Base-by-base conservation (phyloP, 768 basidiomycete genomes). In the Asterophora parasitica region DNA sequence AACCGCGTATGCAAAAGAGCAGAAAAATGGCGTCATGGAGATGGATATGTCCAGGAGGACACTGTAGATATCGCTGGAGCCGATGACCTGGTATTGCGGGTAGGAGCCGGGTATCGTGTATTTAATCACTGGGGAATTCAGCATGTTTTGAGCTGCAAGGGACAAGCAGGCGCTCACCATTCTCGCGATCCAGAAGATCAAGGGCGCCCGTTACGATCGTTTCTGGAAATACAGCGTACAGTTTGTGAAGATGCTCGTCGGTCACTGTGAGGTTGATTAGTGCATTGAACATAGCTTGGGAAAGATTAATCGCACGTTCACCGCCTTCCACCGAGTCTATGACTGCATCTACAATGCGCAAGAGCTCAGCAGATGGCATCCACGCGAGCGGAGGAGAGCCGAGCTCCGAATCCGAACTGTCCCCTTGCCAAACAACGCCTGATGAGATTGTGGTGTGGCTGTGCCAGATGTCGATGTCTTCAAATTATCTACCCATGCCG, bases 161-260 rank as follows among this genome's bases (percentile, higher is more conserved):
- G 6, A 16, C 11, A 16, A 32, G 30, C 35, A 10, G 32, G 7
- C 2, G 54, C 73, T 26, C 54, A 88, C 89, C 84, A 54, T 77
- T 77, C 48, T 76, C 75, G 26, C 78, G 73, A 63, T 92, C 89
- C 36, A 90, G 71, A n/a, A 91, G 67, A 58, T 92, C 86, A 19
- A 92, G 65, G 4, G 89, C 86, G 15, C 84, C 83, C 2, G 88
- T 58, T 15, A 90, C 63, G 11, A 83, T 69, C 15, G 68, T 73
- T 48, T 85, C 82, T 1, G 87, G 77, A 54, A 89, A 75, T 44
- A 88, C 60, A 33, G 72, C 63, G 19, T 74, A 71, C 8, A 90
- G 72, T 49, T 72, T 74, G 47, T 74, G 70, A n/a, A 88, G 54
- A 7, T 70, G 63, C 39, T 82, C 78, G 31, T 85, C 81, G 36